Evolutionary conservation across 73 alveolate genomes (phyloP), one percentile per base, ranked within the genome.

Genomic region (Symbiodinium pilosum): DNA sequence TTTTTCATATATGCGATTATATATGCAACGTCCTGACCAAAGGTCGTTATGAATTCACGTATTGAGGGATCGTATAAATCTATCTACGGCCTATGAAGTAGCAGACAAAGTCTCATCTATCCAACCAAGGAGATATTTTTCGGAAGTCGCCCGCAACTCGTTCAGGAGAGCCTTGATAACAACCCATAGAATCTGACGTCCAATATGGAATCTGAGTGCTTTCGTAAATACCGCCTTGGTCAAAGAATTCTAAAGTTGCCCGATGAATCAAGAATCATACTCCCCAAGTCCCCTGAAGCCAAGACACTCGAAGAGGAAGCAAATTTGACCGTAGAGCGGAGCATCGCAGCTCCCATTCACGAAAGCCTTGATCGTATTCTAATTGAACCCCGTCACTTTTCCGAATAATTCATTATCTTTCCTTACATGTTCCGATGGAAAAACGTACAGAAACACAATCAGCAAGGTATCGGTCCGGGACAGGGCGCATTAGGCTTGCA

Each of bases 351-450:
- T 88, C 7, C 95, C 95, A 2, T 26, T 32, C 24, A n/a, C 87
- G 71, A 88, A 88, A 11, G 95, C 86, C 9, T 42, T 88, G 43
- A 32, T 86, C 36, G 95, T 88, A 39, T 68, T 88, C 95, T 88
- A 42, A 43, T 88, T 88, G 86, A 64, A 88, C 43, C 44, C 20
- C 5, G 95, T 68, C 42, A 88, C 87, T 86, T 88, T 88, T 38
- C 21, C 36, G 38, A 88, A 88, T n/a, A 88, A 64, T 43, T n/a
- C 73, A 34, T 59, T 43, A 26, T 88, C 95, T 4, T 59, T 59
- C n/a, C n/a, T n/a, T n/a, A n/a, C n/a, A n/a, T n/a, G n/a, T n/a
- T n/a, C n/a, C n/a, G n/a, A n/a, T n/a, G n/a, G n/a, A n/a, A n/a
- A n/a, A n/a, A n/a, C n/a, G n/a, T n/a, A n/a, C n/a, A n/a, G n/a